Percentiles rank a stretch among this genome's conserved stretches.
These are phyloP conservation scores for Neurospora pannonica DNA, from an alignment of 495 filamentous ascomycete genomes.

Conservation along the genomic window DNA sequence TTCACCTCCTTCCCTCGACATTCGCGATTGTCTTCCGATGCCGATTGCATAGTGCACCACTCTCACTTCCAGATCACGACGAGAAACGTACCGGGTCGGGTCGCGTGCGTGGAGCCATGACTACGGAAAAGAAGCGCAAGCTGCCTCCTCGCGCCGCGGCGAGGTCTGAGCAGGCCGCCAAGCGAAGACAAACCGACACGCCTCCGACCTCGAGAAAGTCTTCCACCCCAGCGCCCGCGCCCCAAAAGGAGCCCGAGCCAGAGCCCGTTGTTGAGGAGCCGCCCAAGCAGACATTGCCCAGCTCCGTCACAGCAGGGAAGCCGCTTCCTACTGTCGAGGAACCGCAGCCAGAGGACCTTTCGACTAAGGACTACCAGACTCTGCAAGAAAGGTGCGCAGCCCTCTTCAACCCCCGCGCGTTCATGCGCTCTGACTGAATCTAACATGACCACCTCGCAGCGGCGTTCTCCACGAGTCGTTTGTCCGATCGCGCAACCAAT, in stretches of 20 bases:
- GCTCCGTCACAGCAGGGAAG: conserved; percentile 43
- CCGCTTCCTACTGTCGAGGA: conserved; percentile 64
- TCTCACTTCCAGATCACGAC: conserved; percentile 2
- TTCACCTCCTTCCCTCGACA: background rate
- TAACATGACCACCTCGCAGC: conserved; percentile 34
- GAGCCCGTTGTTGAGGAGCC: conserved; percentile 17
- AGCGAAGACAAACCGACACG: conserved; percentile 35
- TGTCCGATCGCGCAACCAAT: conserved; percentile 74
- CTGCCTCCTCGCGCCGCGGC: conserved; percentile 45
- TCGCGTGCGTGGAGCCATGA: background rate
- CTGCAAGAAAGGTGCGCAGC: conserved; percentile 66
- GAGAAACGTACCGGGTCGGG: conserved; percentile 13
- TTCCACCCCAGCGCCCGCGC: conserved; percentile 23
- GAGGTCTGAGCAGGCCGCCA: conserved; percentile 38
- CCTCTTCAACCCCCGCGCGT: background rate
- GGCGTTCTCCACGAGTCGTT: conserved; percentile 78
- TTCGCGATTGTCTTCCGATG: background rate
- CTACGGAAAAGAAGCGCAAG: conserved; percentile 50
- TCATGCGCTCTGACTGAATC: background rate
- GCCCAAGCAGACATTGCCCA: conserved; percentile 50
- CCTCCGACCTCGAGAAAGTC: conserved; percentile 24
- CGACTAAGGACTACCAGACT: conserved; percentile 65
- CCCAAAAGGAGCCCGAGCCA: conserved; percentile 19
- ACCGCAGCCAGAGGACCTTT: conserved; percentile 56
- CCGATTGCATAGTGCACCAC: conserved; percentile 6